phyloP scores from a whole-genome alignment of 2,329 filamentous ascomycete genomes.

The Neopestalotiopsis sp. region DNA sequence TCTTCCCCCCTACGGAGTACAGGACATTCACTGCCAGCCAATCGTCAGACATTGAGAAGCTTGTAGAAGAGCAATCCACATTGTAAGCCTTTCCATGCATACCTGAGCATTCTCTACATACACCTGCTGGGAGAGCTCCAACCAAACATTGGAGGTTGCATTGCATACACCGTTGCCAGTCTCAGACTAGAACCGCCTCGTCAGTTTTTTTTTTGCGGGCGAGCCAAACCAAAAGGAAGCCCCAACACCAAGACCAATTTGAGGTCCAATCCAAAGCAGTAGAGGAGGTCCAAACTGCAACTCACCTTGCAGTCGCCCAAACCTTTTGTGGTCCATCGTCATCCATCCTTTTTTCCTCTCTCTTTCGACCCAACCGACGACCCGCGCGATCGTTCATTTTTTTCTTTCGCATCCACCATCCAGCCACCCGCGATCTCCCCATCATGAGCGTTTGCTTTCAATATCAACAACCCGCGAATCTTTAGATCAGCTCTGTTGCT shows the following conservation, averaged over 20 bases:
- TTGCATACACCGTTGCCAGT: no score
- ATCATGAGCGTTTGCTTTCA: slow-evolving; percentile 25
- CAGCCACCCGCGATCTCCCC: slow-evolving; percentile 24
- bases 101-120: no score
- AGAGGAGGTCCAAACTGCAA: background rate
- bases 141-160: no score
- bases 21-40: no score
- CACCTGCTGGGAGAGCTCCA: no score
- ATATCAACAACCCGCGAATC: slow-evolving; percentile 23
- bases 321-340: background rate
- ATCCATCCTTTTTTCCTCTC: slow-evolving; percentile 11
- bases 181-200: background rate
- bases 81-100: no score
- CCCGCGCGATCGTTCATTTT: background rate
- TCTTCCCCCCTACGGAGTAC: no score
- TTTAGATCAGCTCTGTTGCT: slow-evolving; percentile 24
- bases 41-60: no score
- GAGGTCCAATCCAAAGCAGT: slow-evolving; percentile 1
- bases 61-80: no score
- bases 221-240: slow-evolving; percentile 1
- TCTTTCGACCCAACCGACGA: slow-evolving; percentile 19
- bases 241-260: background rate
- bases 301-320: slow-evolving; percentile 1
- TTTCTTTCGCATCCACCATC: slow-evolving; percentile 8
- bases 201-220: slow-evolving; percentile 28